phyloP scores from a whole-genome alignment of 2,329 filamentous ascomycete species.

The Monosporascus sp. region DNA sequence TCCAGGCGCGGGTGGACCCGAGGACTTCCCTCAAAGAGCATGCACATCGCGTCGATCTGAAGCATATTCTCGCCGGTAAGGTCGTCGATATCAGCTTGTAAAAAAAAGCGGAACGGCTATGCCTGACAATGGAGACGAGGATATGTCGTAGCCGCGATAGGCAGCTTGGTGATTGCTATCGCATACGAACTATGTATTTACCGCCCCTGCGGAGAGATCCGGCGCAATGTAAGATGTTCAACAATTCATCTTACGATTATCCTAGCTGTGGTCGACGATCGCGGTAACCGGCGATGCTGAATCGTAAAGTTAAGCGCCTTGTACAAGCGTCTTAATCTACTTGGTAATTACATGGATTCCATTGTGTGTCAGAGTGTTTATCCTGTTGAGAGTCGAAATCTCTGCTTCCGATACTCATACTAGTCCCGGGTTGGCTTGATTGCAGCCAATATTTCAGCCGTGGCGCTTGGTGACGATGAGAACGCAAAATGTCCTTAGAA shows the following conservation, averaged over 20 bases:
- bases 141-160: background rate
- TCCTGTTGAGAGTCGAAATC: background rate
- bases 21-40: background rate
- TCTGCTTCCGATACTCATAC: background rate
- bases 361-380: too few relatives aligned
- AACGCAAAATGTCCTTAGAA: background rate
- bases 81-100: background rate
- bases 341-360: background rate
- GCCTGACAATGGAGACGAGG: background rate
- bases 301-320: background rate
- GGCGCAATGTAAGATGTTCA: background rate
- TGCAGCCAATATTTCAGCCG: background rate
- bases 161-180: background rate
- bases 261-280: background rate
- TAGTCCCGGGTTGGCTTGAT: background rate
- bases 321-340: background rate
- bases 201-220: background rate
- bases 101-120: background rate
- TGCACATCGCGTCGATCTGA: background rate
- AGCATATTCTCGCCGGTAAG: background rate
- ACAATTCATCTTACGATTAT: background rate
- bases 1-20: conserved; percentile 8
- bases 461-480: background rate
- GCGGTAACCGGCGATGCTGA: background rate
- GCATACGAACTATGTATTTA: background rate